phyloP scores from a whole-genome alignment of 1,139 yeast species.

The Wickerhamiella pararugosa region DNA sequence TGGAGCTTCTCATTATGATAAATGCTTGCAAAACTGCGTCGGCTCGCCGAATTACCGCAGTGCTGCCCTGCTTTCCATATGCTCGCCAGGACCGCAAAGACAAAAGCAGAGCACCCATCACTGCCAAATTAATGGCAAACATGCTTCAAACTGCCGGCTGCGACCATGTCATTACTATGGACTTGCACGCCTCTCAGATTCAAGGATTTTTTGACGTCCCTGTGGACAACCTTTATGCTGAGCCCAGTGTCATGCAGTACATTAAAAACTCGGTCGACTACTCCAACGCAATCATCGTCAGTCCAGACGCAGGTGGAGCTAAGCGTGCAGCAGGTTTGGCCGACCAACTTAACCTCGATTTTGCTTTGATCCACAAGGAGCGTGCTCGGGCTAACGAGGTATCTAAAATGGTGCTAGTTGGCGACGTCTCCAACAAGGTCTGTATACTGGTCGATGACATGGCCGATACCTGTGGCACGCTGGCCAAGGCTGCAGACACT shows the following conservation, averaged over 20 bases:
- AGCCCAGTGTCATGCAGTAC: constrained; percentile 82
- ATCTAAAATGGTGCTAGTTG: constrained; percentile 88
- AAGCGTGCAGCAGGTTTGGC: constrained; percentile 95
- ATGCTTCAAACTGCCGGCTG: constrained; percentile 94
- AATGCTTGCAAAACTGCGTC: constrained; percentile 93
- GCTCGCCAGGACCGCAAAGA: constrained; percentile 97
- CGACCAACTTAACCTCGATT: constrained; percentile 79
- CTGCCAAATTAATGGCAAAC: constrained; percentile 92
- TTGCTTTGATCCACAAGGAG: constrained; percentile 94
- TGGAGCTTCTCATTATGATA: constrained; percentile 81
- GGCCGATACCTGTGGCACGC: constrained; percentile 98
- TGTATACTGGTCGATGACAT: constrained; percentile 92
- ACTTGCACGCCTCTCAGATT: constrained; percentile 90
- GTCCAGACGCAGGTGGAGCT: constrained; percentile 99
- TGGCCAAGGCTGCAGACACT: constrained; percentile 91
- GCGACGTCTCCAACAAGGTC: constrained; percentile 78
- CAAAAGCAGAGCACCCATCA: constrained; percentile 91
- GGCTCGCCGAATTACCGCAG: constrained; percentile 89
- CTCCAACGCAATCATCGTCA: constrained; percentile 66
- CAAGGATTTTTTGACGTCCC: constrained; percentile 96
- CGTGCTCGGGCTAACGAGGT: constrained; percentile 92
- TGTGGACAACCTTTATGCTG: constrained; percentile 91
- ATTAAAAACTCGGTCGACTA: constrained; percentile 57
- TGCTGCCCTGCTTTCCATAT: constrained; percentile 89
- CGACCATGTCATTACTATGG: constrained; percentile 95